Percentiles rank a stretch among this genome's conserved stretches.
These are phyloP conservation scores for Hypoxylon sp. DNA, from an alignment of 2,329 filamentous ascomycete species.

Conservation along the genomic window DNA sequence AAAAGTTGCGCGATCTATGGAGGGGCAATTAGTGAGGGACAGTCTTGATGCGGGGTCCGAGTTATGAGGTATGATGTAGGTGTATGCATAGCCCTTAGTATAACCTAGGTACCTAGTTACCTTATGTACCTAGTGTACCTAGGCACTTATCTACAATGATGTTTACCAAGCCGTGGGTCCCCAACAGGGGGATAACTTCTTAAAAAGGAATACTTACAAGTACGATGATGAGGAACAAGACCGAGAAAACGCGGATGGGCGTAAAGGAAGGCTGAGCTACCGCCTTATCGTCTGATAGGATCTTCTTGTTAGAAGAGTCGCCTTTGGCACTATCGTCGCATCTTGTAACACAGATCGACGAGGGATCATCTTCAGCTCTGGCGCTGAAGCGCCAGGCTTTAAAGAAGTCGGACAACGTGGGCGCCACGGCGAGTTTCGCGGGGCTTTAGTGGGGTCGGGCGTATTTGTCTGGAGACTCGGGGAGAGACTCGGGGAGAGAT, in stretches of 20 bases:
- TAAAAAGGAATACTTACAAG: slow-evolving; percentile 44
- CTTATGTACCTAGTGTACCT: too few species aligned
- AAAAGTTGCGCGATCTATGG: slow-evolving; percentile 64
- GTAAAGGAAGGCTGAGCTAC: slow-evolving; percentile 35
- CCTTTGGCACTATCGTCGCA: slow-evolving; percentile 25
- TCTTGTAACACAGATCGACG: slow-evolving; percentile 25
- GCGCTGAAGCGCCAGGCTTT: slow-evolving; percentile 48
- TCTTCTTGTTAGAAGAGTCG: slow-evolving; percentile 25
- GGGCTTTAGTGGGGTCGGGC: slow-evolving; percentile 50
- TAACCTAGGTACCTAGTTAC: background rate
- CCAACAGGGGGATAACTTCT: slow-evolving; percentile 23
- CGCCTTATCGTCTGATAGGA: slow-evolving; percentile 33
- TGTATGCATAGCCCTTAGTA: background rate
- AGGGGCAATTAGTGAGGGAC: slow-evolving; percentile 44
- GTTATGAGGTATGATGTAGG: slow-evolving; percentile 1
- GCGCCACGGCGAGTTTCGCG: slow-evolving; percentile 51
- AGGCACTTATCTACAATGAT: background rate
- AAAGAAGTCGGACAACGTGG: slow-evolving; percentile 41
- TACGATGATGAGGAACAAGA: slow-evolving; percentile 44
- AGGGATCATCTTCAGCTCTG: slow-evolving; percentile 46
- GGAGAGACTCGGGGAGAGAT: slow-evolving; percentile 12
- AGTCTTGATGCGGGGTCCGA: slow-evolving; percentile 23
- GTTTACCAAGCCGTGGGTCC: slow-evolving; percentile 40
- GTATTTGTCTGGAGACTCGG: slow-evolving; percentile 39
- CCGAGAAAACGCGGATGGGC: slow-evolving; percentile 44